These are phyloP conservation scores for Nothophaeocryptopus gaeumannii DNA, from an alignment of 2,329 filamentous ascomycete genomes.

Conservation along the genomic window DNA sequence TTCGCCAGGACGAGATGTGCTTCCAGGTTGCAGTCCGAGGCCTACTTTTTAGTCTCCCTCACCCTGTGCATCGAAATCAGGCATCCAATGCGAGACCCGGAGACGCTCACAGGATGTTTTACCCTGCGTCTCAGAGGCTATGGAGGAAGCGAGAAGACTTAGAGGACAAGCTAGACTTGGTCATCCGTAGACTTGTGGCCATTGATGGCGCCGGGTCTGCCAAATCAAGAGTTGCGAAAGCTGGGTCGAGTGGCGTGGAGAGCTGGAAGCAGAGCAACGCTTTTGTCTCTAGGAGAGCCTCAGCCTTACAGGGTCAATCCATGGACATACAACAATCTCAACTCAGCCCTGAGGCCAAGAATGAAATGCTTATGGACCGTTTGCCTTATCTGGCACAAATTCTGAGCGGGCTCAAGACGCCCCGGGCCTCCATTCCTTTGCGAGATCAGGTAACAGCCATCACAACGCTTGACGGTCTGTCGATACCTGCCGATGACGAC, in stretches of 20 bases:
- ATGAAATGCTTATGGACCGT: slow-evolving; percentile 77
- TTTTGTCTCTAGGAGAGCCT: slow-evolving; percentile 2
- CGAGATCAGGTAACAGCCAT: slow-evolving; percentile 69
- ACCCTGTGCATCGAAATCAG: slow-evolving; percentile 68
- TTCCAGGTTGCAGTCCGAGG: slow-evolving; percentile 90
- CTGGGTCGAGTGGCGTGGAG: slow-evolving; percentile 12
- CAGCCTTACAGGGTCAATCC: neutral
- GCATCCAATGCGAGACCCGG: slow-evolving; percentile 32
- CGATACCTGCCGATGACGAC: slow-evolving; percentile 19
- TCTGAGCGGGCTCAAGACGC: slow-evolving; percentile 27
- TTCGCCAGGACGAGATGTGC: slow-evolving; percentile 90
- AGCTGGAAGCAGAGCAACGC: slow-evolving; percentile 23
- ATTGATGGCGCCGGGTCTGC: slow-evolving; percentile 52
- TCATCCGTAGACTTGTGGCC: slow-evolving; percentile 40
- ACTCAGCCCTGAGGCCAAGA: slow-evolving; percentile 52
- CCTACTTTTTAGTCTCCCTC: slow-evolving; percentile 77
- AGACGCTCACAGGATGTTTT: slow-evolving; percentile 86
- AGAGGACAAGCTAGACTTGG: slow-evolving; percentile 67
- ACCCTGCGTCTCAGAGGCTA: slow-evolving; percentile 76
- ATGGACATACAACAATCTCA: slow-evolving; percentile 1
- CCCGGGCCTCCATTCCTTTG: slow-evolving; percentile 30
- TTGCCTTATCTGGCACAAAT: slow-evolving; percentile 82
- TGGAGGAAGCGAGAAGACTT: slow-evolving; percentile 84
- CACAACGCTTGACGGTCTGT: slow-evolving; percentile 49
- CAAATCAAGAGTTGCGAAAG: neutral